A percentile compares a stretch with the other conserved stretches of the same genome.
phyloP scores from a whole-genome alignment of 2,329 filamentous ascomycete genomes.

The Neopestalotiopsis clavispora region DNA sequence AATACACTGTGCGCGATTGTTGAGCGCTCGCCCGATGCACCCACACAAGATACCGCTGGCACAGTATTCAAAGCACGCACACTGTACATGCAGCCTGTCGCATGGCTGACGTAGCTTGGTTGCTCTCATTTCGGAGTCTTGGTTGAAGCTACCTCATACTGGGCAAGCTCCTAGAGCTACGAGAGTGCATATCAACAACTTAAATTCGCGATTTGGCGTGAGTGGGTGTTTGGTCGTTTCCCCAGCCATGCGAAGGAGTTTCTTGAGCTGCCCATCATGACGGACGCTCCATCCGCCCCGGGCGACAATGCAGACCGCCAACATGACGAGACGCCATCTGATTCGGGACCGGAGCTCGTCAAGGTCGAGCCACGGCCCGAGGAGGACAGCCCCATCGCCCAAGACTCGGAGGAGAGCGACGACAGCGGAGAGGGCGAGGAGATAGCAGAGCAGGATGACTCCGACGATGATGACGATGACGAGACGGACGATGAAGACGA shows the following conservation, averaged over 20 bases:
- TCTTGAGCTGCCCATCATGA: slow-evolving; percentile 42
- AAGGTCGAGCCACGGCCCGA: slow-evolving; percentile 20
- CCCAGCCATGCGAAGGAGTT: slow-evolving; percentile 26
- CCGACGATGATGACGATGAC: slow-evolving; percentile 63
- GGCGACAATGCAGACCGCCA: slow-evolving; percentile 29
- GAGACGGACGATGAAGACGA: slow-evolving; percentile 88
- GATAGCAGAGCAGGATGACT: slow-evolving; percentile 53
- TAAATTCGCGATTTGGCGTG: slow-evolving; percentile 15
- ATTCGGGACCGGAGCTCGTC: slow-evolving; percentile 23
- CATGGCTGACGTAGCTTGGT: slow-evolving; percentile 6
- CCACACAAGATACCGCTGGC: background rate
- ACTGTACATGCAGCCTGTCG: background rate
- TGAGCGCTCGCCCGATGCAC: background rate
- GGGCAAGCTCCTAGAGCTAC: slow-evolving; percentile 6
- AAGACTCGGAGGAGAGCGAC: slow-evolving; percentile 14
- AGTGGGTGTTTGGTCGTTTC: slow-evolving; percentile 1
- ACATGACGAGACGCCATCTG: slow-evolving; percentile 17
- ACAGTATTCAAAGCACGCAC: background rate
- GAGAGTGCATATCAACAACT: background rate
- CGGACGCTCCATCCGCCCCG: slow-evolving; percentile 43
- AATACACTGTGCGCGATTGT: background rate
- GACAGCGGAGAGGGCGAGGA: slow-evolving; percentile 51
- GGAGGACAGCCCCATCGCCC: slow-evolving; percentile 27
- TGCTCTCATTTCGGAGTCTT: slow-evolving; percentile 5
- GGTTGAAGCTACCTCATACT: background rate